Conservation (phyloP, 495 filamentous ascomycete genomes). For the Aspergillus indologenus region DNA sequence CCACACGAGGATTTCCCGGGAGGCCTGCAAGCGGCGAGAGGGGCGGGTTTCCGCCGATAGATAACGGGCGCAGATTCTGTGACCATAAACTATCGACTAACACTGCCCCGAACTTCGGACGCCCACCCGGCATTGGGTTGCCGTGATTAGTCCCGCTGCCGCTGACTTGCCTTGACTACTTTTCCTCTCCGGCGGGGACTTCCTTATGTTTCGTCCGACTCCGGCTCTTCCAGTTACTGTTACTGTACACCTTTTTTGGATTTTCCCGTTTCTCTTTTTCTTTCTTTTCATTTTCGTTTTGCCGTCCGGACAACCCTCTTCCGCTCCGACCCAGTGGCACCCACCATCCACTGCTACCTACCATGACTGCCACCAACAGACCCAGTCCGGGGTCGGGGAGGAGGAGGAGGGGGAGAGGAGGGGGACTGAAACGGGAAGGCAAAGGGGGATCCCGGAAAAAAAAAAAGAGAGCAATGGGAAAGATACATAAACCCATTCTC, state of each 20-base stretch:
- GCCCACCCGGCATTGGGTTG: conserved; percentile 7
- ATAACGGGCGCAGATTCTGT: conserved; percentile 37
- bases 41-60: conserved; percentile 30
- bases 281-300: neutral
- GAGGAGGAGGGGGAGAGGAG: neutral
- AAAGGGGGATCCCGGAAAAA: no score
- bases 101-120: conserved; percentile 41
- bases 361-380: neutral
- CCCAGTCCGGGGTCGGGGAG: neutral
- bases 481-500: conserved; percentile 20
- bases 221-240: no score
- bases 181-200: neutral
- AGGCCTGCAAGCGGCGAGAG: conserved; percentile 13
- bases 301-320: neutral
- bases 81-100: conserved; percentile 44
- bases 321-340: neutral
- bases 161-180: no score
- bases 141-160: neutral
- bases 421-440: neutral
- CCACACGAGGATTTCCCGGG: conserved; percentile 26
- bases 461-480: neutral
- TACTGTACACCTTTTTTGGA: no score
- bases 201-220: conserved; percentile 1
- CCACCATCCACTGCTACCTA: neutral
- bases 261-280: neutral